A percentile compares a stretch with the other conserved stretches of the same genome.
phyloP scores from a whole-genome alignment of 345 rosid species.

The Schrenkiella parvula region DNA sequence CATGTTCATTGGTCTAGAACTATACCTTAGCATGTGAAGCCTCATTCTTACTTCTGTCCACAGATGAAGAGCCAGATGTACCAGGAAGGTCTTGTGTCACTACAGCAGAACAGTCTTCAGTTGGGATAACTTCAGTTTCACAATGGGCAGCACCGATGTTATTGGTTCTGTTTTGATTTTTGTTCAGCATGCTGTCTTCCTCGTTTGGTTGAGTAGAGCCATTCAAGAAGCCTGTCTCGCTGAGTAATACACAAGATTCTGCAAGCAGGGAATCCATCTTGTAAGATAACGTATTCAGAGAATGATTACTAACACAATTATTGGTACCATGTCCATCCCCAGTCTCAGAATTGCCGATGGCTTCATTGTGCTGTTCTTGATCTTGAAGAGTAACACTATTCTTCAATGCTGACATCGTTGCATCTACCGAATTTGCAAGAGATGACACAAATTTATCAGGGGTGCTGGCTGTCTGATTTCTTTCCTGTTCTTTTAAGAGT shows the following conservation, averaged over 20 bases:
- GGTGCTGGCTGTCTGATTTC: slow-evolving; percentile 20
- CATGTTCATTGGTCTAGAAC: slow-evolving; percentile 6
- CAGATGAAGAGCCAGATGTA: slow-evolving; percentile 33
- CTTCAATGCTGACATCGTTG: slow-evolving; percentile 27
- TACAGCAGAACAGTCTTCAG: slow-evolving; percentile 32
- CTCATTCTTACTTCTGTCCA: slow-evolving; percentile 28
- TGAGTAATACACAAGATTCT: slow-evolving; percentile 32
- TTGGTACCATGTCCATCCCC: slow-evolving; percentile 29
- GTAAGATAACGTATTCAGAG: slow-evolving; percentile 26
- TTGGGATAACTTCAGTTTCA: slow-evolving; percentile 28
- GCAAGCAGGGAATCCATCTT: slow-evolving; percentile 25
- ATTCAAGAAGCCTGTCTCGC: slow-evolving; percentile 26
- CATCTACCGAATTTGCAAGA: slow-evolving; percentile 36
- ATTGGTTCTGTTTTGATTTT: slow-evolving; percentile 34
- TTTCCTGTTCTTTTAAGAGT: slow-evolving; percentile 27
- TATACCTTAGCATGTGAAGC: slow-evolving; percentile 42
- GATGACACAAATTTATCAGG: slow-evolving; percentile 34
- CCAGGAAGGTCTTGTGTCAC: slow-evolving; percentile 29
- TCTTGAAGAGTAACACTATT: slow-evolving; percentile 33
- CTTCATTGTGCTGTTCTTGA: slow-evolving; percentile 23
- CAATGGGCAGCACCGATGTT: slow-evolving; percentile 22
- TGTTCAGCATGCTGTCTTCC: slow-evolving; percentile 30
- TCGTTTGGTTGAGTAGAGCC: slow-evolving; percentile 32
- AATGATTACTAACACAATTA: slow-evolving; percentile 15
- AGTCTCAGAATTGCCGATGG: slow-evolving; percentile 16